phyloP scores from a whole-genome alignment of 495 filamentous ascomycete genomes.

The Cryomyces minteri region DNA sequence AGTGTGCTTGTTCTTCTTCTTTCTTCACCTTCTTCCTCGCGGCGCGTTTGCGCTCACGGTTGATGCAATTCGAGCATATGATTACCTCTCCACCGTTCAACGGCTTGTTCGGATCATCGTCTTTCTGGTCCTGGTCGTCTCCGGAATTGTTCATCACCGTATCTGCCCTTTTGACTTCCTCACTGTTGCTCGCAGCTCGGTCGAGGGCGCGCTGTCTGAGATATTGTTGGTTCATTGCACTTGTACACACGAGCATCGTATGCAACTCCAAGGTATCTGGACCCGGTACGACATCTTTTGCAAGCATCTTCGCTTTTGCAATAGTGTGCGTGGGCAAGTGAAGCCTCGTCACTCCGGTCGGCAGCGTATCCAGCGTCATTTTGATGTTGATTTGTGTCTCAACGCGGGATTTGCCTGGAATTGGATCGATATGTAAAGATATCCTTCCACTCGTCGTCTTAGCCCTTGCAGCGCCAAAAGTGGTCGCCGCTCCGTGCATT shows the following conservation, averaged over 20 bases:
- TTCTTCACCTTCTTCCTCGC: conserved; percentile 80
- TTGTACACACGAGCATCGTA: conserved; percentile 71
- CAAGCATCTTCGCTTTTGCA: conserved; percentile 72
- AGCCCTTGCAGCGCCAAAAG: background rate
- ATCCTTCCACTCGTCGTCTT: background rate
- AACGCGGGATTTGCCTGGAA: conserved; percentile 68
- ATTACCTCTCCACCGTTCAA: conserved; percentile 70
- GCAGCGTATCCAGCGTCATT: conserved; percentile 54
- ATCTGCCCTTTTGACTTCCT: conserved; percentile 22
- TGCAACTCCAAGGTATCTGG: conserved; percentile 65
- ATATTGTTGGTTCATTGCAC: conserved; percentile 66
- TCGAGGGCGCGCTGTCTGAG: conserved; percentile 43
- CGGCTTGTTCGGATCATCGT: conserved; percentile 44
- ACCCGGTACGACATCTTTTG: conserved; percentile 38
- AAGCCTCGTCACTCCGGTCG: conserved; percentile 52
- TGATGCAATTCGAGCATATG: conserved; percentile 71
- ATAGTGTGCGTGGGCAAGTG: conserved; percentile 80
- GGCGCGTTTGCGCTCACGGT: conserved; percentile 71
- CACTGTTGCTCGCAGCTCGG: conserved; percentile 31
- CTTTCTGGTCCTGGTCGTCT: conserved; percentile 15
- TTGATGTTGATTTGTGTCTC: conserved; percentile 85
- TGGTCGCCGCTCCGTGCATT: background rate
- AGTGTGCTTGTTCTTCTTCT: conserved; percentile 64
- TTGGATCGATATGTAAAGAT: conserved; percentile 32
- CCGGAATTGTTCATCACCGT: conserved; percentile 16